Conservation (phyloP, 2,329 filamentous ascomycete genomes). For the Blastomyces parvus region DNA sequence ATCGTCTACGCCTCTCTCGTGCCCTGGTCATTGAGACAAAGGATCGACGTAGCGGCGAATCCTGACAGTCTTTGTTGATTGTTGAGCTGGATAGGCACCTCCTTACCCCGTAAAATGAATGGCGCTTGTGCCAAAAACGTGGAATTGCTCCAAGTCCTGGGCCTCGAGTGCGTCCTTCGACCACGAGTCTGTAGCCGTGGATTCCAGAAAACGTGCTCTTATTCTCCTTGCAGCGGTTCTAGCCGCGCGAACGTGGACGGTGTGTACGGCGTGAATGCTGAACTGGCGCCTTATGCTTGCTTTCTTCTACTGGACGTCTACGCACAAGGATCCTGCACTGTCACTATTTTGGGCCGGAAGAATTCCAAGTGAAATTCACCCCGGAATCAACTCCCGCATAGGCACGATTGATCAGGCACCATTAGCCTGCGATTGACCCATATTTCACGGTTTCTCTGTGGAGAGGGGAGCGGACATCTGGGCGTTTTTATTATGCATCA, state of each 20-base stretch:
- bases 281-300: neutral
- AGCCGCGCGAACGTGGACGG: neutral
- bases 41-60: constrained; percentile 7
- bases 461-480: neutral
- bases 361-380: neutral
- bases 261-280: neutral
- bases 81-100: constrained; percentile 1
- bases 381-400: neutral
- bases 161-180: neutral
- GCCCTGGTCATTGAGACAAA: constrained; percentile 5
- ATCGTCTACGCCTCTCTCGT: constrained; percentile 2
- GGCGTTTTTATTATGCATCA: constrained; percentile 5
- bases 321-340: neutral
- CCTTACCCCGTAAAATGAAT: neutral
- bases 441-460: neutral
- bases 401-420: constrained; percentile 6
- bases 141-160: neutral
- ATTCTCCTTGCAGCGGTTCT: neutral
- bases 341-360: neutral
- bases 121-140: constrained; percentile 2
- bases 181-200: neutral
- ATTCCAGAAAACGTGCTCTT: constrained; percentile 4
- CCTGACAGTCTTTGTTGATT: neutral
- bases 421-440: neutral
- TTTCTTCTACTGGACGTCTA: neutral